phyloP scores from a whole-genome alignment of 2,329 filamentous ascomycete genomes.

The Pestalotiopsis sp. region DNA sequence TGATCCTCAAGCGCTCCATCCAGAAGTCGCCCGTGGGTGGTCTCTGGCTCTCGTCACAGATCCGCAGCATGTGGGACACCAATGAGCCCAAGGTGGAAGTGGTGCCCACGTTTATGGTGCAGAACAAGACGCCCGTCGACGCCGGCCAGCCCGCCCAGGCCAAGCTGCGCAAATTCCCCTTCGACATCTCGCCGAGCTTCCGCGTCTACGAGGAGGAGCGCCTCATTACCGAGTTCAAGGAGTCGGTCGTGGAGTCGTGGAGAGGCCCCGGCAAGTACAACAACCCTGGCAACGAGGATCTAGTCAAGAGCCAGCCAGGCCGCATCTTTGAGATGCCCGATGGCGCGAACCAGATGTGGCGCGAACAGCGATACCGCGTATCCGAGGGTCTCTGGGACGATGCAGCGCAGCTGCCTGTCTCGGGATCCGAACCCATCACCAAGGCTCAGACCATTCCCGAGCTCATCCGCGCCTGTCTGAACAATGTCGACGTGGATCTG shows the following conservation, averaged over 20 bases:
- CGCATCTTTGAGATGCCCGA: conserved; percentile 97
- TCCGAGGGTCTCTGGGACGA: conserved; percentile 92
- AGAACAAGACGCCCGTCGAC: conserved; percentile 86
- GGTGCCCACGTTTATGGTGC: conserved; percentile 83
- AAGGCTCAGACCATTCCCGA: conserved; percentile 81
- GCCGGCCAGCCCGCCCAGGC: conserved; percentile 79
- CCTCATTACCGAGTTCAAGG: conserved; percentile 93
- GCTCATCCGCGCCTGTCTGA: conserved; percentile 75
- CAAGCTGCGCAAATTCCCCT: conserved; percentile 68
- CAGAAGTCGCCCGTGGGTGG: conserved; percentile 84
- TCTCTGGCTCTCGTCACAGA: conserved; percentile 85
- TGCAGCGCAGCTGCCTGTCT: conserved; percentile 62
- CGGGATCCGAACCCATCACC: conserved; percentile 49
- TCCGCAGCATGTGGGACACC: conserved; percentile 75
- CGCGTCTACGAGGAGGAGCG: conserved; percentile 86
- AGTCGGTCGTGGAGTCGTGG: conserved; percentile 95
- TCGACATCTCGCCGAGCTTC: conserved; percentile 68
- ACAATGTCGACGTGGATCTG: conserved; percentile 84
- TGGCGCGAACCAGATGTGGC: conserved; percentile 94
- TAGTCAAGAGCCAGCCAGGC: conserved; percentile 70
- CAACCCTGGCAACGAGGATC: conserved; percentile 71
- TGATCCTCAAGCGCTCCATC: conserved; percentile 88
- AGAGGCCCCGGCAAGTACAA: conserved; percentile 71
- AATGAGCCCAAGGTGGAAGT: conserved; percentile 71
- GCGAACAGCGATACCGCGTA: conserved; percentile 80